Evolutionary conservation across 768 basidiomycete genomes (phyloP).

Genomic region (Trametes sanguinea): DNA sequence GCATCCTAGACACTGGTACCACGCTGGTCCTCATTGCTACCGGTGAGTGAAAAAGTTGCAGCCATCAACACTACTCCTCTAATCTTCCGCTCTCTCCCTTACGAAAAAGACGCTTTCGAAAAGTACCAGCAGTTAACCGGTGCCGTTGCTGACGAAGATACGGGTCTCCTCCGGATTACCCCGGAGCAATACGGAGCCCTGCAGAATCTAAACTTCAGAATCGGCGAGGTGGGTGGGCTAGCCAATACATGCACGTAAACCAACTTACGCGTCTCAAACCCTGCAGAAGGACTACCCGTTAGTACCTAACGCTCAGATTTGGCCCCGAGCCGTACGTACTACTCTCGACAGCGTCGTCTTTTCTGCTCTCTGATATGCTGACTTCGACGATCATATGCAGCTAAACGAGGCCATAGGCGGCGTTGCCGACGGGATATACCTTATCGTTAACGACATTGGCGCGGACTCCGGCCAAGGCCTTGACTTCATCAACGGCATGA

Average conservation of each 20-base stretch:
- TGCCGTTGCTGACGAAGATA: constrained; percentile 27
- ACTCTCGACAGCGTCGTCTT: background rate
- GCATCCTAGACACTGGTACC: constrained; percentile 42
- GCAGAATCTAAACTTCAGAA: constrained; percentile 25
- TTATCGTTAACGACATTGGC: constrained; percentile 35
- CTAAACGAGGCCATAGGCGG: constrained; percentile 36
- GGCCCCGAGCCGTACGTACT: constrained; percentile 36
- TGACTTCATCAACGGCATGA: constrained; percentile 40
- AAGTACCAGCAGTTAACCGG: constrained; percentile 32
- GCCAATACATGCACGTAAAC: background rate
- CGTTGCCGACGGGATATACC: constrained; percentile 28
- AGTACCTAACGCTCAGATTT: constrained; percentile 47
- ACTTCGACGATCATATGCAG: constrained; percentile 24
- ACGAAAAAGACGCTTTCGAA: constrained; percentile 30
- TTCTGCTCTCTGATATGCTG: background rate
- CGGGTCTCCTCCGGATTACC: constrained; percentile 28
- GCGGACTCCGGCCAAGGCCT: constrained; percentile 32
- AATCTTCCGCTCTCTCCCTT: no score
- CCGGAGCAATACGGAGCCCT: constrained; percentile 31
- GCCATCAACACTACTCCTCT: no score
- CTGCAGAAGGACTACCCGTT: constrained; percentile 35
- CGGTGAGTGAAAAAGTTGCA: constrained; percentile 21
- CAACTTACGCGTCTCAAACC: constrained; percentile 7
- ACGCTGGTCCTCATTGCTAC: constrained; percentile 36
- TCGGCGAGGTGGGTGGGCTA: constrained; percentile 10